Percentiles rank a stretch among this genome's conserved stretches.
phyloP scores from a whole-genome alignment of 331 rosid species.

The Phaseolus coccineus region DNA sequence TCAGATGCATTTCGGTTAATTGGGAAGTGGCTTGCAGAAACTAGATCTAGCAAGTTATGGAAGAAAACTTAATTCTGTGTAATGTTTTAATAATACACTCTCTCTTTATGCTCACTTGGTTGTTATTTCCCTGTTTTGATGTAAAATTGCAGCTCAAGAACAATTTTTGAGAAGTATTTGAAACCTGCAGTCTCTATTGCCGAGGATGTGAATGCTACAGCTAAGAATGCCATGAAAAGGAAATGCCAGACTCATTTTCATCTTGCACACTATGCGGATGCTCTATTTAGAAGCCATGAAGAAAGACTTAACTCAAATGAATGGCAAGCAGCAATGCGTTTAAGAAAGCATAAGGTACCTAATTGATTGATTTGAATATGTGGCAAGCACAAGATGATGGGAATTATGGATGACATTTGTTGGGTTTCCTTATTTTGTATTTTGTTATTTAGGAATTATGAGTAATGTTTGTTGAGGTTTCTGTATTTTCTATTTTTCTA shows the following conservation, averaged over 20 bases:
- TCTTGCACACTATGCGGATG: slow-evolving; percentile 96
- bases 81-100: slow-evolving; percentile 7
- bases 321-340: slow-evolving; percentile 94
- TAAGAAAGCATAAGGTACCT: slow-evolving; percentile 89
- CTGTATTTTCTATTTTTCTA: no score
- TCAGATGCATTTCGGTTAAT: slow-evolving; percentile 86
- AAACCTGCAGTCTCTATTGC: slow-evolving; percentile 89
- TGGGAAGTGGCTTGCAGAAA: slow-evolving; percentile 98
- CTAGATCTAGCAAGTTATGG: slow-evolving; percentile 93
- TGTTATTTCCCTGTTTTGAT: slow-evolving; percentile 33
- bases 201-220: slow-evolving; percentile 63
- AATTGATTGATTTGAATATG: slow-evolving; percentile 27
- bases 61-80: slow-evolving; percentile 31
- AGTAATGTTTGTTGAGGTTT: no score
- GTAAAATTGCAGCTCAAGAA: slow-evolving; percentile 81
- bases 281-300: slow-evolving; percentile 85
- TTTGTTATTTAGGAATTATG: no score
- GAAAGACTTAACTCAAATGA: slow-evolving; percentile 88
- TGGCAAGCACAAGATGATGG: slow-evolving; percentile 10
- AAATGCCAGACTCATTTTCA: slow-evolving; percentile 83
- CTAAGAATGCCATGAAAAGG: slow-evolving; percentile 64
- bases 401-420: slow-evolving; percentile 14
- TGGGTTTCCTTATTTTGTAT: not conserved
- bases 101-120: slow-evolving; percentile 25
- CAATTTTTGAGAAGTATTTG: slow-evolving; percentile 90